Conservation (phyloP, 805 yeast genomes). For the Gaillardinia entomophila region DNA sequence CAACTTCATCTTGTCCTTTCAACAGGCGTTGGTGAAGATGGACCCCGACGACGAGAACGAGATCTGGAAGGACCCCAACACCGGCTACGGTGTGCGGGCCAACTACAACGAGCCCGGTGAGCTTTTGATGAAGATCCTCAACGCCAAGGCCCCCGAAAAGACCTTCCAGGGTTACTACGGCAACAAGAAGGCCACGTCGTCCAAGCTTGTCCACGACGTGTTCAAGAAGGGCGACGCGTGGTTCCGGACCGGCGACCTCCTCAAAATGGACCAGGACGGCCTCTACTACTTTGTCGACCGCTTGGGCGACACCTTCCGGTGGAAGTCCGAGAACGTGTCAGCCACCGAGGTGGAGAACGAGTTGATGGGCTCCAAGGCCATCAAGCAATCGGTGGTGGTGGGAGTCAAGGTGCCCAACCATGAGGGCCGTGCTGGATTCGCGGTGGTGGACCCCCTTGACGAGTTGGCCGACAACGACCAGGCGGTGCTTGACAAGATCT, state of each 20-base stretch:
- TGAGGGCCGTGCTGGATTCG: slow-evolving; percentile 94
- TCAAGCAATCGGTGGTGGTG: slow-evolving; percentile 76
- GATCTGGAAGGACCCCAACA: slow-evolving; percentile 60
- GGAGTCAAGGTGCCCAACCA: slow-evolving; percentile 81
- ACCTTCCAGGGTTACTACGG: slow-evolving; percentile 89
- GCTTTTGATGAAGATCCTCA: slow-evolving; percentile 67
- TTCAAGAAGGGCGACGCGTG: slow-evolving; percentile 86
- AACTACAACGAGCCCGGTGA: slow-evolving; percentile 74
- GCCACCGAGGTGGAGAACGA: slow-evolving; percentile 90
- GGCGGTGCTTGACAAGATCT: slow-evolving; percentile 21
- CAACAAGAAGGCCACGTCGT: slow-evolving; percentile 69
- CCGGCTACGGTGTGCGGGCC: slow-evolving; percentile 57
- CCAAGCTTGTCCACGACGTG: slow-evolving; percentile 69
- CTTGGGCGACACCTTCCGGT: slow-evolving; percentile 90
- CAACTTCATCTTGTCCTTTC: slow-evolving; percentile 43
- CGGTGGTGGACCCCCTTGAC: slow-evolving; percentile 56
- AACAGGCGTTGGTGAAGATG: slow-evolving; percentile 63
- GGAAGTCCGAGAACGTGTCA: slow-evolving; percentile 95
- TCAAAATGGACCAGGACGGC: slow-evolving; percentile 62
- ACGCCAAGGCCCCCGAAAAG: slow-evolving; percentile 57
- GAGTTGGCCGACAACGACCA: slow-evolving; percentile 13
- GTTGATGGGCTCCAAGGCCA: slow-evolving; percentile 40
- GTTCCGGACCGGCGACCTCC: slow-evolving; percentile 83
- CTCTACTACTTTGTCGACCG: slow-evolving; percentile 83
- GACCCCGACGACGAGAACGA: slow-evolving; percentile 74